Base-by-base conservation (phyloP, 306 rosid species). In the Ormosia emarginata region DNA sequence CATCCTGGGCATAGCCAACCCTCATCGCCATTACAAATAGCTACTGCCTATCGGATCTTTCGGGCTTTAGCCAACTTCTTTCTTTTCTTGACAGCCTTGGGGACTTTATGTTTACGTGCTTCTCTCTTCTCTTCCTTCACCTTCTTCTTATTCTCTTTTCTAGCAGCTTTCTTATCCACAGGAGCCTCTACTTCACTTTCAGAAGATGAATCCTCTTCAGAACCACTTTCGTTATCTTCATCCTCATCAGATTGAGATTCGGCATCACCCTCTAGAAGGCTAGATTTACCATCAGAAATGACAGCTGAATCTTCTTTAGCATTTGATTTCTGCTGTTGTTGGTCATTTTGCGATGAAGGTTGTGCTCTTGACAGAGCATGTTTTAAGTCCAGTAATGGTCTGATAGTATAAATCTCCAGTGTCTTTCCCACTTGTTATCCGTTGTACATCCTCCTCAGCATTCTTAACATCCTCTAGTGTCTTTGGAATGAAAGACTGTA, bases 1-100 rank as follows among this genome's bases (percentile, higher is more conserved):
- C 99, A 95, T 78, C 94, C 99, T 5, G 95, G 99, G 91, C 99
- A 95, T 77, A 95, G 86, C 98, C 99, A 95, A 85, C 98, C 92
- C 87, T 91, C 95, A 9, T 90, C 91, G n/a, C 57, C 85, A 81
- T 57, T 37, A 14, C 52, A 63, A 8, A 49, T 8, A 34, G 43
- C 30, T 18, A 15, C 7, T 36, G 17, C 56, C 88, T 90, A 90
- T 69, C 97, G 83, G 15, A 89, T 90, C 88, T 93, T 91, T 13
- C 66, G 84, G 33, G 94, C 87, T 83, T 95, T 93, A 49, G 97
- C 79, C 82, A 90, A 4, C 90, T 95, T 87, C 97, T 89, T 91
- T 77, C 92, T 88, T 74, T 90, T 95, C 89, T 95, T 93, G 18
- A 88, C 82, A 41, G 98, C 94, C 82, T 95, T 95, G 0, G 97